Base-by-base conservation (phyloP, 169 alveolate genomes). In the Neospora caninum region DNA sequence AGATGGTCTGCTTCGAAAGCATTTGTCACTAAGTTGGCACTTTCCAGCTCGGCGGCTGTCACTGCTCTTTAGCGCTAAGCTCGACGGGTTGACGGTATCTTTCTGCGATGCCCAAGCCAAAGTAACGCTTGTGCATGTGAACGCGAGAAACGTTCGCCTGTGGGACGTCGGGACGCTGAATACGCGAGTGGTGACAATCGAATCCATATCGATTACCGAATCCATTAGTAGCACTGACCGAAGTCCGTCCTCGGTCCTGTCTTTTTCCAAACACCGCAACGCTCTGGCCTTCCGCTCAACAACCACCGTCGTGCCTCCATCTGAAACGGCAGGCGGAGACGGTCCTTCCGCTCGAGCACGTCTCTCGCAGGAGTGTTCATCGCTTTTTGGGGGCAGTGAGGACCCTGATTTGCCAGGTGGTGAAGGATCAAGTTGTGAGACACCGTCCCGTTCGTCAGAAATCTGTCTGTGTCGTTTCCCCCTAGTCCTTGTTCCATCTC, bases 111-210 rank as follows among this genome's bases (percentile, higher is more conserved):
- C 92, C 0, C 92, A 86, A 22, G 53, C 92, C 0, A 41, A 86
- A 22, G 92, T 49, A 31, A 49, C 34, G 13, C 92, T 86, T 6
- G 38, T 86, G 25, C 53, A 31, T 43, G 70, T 86, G 34, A 41
- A 53, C 45, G 80, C 92, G 49, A 45, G 42, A 25, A 43, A 86
- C 42, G n/a, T 86, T 22, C 64, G 80, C 13, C 1, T 54, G 73
- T 86, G 92, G 92, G 70, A 86, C 10, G 38, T 86, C 42, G 92
- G 92, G 22, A 41, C 92, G 53, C 42, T 86, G 80, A 86, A 86
- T n/a, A 41, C 80, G 13, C 53, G 70, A 31, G 92, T 86, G 58
- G 29, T 86, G 34, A 41, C 70, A 31, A 38, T 86, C 41, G 70
- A 53, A 34, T 86, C 92, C 13, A 43, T 49, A 27, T 86, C 64